Conservation (phyloP, 495 filamentous ascomycete species). For the Stereocaulon alpinum region DNA sequence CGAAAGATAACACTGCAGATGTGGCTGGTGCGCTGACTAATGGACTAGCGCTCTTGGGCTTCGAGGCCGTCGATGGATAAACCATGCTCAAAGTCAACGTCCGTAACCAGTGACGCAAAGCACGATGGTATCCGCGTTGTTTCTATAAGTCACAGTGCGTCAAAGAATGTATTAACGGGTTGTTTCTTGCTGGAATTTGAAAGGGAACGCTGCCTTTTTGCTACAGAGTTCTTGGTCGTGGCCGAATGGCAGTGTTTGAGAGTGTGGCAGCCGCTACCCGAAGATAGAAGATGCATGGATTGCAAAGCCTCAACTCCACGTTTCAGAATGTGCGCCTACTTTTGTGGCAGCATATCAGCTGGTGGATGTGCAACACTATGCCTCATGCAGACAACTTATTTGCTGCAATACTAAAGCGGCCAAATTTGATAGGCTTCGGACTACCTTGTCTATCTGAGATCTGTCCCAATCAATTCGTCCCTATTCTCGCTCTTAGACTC, state of each 20-base stretch:
- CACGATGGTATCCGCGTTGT: neutral
- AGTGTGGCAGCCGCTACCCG: neutral
- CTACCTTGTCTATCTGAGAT: too few relatives aligned
- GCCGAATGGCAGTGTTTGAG: constrained; percentile 1
- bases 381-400: neutral
- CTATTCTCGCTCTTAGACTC: neutral
- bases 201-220: neutral
- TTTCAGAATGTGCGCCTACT: neutral
- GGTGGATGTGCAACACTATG: neutral
- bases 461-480: neutral
- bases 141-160: neutral
- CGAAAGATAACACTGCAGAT: neutral
- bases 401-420: neutral
- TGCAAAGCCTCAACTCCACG: neutral
- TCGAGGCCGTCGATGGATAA: neutral
- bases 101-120: too few relatives aligned
- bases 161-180: too few relatives aligned
- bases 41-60: too few relatives aligned
- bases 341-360: neutral
- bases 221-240: neutral
- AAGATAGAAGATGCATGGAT: neutral
- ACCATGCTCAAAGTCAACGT: neutral
- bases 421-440: neutral
- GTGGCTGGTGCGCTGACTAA: constrained; percentile 6
- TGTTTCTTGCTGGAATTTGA: neutral